Conservation (phyloP, 2,329 filamentous ascomycete species). For the Seiridium unicorne region DNA sequence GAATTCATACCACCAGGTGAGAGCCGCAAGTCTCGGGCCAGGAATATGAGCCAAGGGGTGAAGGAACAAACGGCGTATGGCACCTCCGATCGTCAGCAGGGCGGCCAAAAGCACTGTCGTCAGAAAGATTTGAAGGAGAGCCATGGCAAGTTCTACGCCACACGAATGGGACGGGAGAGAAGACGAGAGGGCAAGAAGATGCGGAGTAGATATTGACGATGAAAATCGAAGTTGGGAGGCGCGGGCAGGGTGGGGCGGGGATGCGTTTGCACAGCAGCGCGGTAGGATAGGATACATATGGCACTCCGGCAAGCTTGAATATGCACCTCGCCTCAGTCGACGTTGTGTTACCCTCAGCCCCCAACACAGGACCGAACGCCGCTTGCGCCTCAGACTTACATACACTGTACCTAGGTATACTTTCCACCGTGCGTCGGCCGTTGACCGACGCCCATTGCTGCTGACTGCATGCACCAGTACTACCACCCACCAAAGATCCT, state of each 20-base stretch:
- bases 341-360: neutral
- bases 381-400: neutral
- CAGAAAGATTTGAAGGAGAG: conserved; percentile 19
- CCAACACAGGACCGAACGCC: neutral
- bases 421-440: neutral
- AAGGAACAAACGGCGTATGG: conserved; percentile 1
- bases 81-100: conserved; percentile 12
- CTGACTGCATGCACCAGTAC: too few relatives aligned
- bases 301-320: neutral
- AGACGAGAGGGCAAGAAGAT: conserved; percentile 13
- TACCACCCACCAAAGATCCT: too few relatives aligned
- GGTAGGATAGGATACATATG: neutral
- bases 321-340: neutral
- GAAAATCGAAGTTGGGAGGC: conserved; percentile 17
- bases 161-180: conserved; percentile 16
- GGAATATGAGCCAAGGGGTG: conserved; percentile 12
- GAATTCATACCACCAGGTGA: conserved; percentile 20
- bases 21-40: conserved; percentile 22
- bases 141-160: conserved; percentile 19
- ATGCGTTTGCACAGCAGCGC: neutral
- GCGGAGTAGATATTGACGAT: conserved; percentile 12
- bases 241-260: conserved; percentile 7
- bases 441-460: too few relatives aligned
- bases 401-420: neutral
- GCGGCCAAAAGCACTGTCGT: conserved; percentile 21